Percentiles rank a stretch among this genome's conserved stretches.
phyloP scores from a whole-genome alignment of 225 moss, liverwort and hornwort genomes.

The Sphagnum contortum region DNA sequence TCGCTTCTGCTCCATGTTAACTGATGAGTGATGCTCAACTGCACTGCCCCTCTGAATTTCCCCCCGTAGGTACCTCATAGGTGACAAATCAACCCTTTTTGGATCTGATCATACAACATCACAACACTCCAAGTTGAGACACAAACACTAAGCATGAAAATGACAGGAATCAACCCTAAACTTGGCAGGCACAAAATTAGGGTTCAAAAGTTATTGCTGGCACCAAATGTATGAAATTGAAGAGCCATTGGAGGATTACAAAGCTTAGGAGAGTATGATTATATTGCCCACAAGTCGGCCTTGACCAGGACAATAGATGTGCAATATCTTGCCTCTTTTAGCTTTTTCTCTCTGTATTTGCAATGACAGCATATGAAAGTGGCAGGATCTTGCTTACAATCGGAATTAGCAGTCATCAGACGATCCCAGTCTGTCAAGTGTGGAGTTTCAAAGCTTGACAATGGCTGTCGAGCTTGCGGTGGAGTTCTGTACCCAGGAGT shows the following conservation, averaged over 20 bases:
- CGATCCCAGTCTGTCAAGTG: constrained; percentile 91
- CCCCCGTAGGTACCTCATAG: constrained; percentile 76
- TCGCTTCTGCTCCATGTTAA: constrained; percentile 76
- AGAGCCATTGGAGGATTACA: too few species aligned
- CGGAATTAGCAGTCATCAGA: constrained; percentile 61
- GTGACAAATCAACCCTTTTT: constrained; percentile 63
- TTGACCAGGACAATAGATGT: too few species aligned
- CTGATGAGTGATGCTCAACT: constrained; percentile 63
- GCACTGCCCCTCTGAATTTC: constrained; percentile 75
- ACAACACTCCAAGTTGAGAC: not conserved
- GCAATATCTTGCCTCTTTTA: not conserved
- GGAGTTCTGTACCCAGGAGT: constrained; percentile 26
- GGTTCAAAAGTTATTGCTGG: too few species aligned
- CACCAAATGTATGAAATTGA: too few species aligned
- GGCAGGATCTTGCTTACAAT: constrained; percentile 38
- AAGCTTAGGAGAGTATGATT: too few species aligned
- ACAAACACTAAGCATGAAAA: too few species aligned
- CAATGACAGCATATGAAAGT: not conserved
- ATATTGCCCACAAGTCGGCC: too few species aligned
- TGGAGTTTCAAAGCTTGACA: constrained; percentile 48
- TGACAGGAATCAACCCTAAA: too few species aligned
- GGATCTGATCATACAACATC: constrained; percentile 29
- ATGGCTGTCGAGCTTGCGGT: constrained; percentile 13
- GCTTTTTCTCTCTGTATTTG: not conserved
- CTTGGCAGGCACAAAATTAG: too few species aligned